These are phyloP conservation scores for Bacterosira constricta DNA, from an alignment of 108 stramenopile genomes.

Conservation along the genomic window DNA sequence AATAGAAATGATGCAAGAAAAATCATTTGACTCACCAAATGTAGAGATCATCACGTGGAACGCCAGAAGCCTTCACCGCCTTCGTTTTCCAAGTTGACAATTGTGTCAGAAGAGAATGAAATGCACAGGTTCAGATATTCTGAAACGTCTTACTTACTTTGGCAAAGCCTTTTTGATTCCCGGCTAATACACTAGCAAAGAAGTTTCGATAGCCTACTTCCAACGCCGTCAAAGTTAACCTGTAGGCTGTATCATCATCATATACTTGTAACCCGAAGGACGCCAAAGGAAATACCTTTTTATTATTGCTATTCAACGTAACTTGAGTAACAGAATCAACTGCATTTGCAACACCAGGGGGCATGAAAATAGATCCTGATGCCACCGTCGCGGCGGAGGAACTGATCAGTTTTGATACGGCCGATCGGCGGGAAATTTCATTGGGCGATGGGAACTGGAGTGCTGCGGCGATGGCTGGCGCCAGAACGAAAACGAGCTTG, in stretches of 20 bases:
- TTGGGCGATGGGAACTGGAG: constrained; percentile 22
- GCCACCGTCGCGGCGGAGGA: constrained; percentile 20
- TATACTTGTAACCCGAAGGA: constrained; percentile 80
- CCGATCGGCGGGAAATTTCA: constrained; percentile 43
- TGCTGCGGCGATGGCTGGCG: neutral
- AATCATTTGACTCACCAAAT: constrained; percentile 45
- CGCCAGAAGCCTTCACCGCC: constrained; percentile 66
- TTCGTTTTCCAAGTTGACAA: neutral
- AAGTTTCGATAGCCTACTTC: constrained; percentile 81
- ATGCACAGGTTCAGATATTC: too few species aligned
- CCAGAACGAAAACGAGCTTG: neutral
- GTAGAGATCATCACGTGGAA: constrained; percentile 70
- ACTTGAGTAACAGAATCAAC: constrained; percentile 3
- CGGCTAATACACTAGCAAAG: constrained; percentile 76
- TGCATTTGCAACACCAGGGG: constrained; percentile 8
- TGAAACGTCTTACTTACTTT: too few species aligned
- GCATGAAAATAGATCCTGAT: neutral
- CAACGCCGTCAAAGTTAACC: constrained; percentile 68
- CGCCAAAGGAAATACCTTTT: constrained; percentile 63
- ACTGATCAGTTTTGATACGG: constrained; percentile 22
- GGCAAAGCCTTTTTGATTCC: constrained; percentile 80
- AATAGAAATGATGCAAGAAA: neutral
- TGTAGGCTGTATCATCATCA: constrained; percentile 74
- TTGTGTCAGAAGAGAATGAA: neutral
- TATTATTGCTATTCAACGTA: constrained; percentile 42